Conservation (phyloP, 225 moss, liverwort and hornwort genomes). For the Pseudoscleropodium purum region DNA sequence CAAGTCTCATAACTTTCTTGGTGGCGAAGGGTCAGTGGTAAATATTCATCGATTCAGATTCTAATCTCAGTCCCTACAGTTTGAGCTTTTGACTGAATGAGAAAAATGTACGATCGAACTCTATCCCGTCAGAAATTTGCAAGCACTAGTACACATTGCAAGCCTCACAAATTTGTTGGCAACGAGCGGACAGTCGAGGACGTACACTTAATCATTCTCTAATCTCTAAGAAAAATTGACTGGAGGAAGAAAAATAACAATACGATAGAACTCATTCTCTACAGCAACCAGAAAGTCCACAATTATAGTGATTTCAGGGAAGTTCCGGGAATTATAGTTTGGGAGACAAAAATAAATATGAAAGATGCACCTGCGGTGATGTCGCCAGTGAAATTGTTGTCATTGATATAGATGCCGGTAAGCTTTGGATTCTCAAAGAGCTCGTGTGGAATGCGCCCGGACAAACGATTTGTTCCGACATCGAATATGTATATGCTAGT, state of each 20-base stretch:
- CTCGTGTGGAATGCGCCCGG: conserved; percentile 21
- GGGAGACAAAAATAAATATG: not conserved
- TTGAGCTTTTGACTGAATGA: not conserved
- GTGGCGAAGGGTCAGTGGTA: not conserved
- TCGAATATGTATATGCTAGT: conserved; percentile 13
- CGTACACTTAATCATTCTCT: not conserved
- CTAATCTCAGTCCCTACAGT: not conserved
- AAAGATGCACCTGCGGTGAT: conserved; percentile 26
- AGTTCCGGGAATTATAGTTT: not conserved
- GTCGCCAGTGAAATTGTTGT: conserved; percentile 43
- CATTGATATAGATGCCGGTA: conserved; percentile 18
- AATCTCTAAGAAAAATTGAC: not conserved
- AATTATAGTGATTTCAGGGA: not conserved
- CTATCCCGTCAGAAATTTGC: not conserved
- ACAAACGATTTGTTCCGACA: conserved; percentile 23
- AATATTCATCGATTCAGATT: not conserved
- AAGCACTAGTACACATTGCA: not conserved
- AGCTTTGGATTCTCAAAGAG: conserved; percentile 26
- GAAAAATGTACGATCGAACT: not conserved
- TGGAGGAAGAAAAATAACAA: not conserved
- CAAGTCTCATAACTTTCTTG: not conserved
- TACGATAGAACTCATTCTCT: not conserved
- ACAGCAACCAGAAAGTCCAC: not conserved
- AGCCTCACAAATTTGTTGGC: not conserved
- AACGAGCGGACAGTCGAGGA: not conserved